phyloP scores from a whole-genome alignment of 331 rosid genomes.

The Prunus yedoensis region DNA sequence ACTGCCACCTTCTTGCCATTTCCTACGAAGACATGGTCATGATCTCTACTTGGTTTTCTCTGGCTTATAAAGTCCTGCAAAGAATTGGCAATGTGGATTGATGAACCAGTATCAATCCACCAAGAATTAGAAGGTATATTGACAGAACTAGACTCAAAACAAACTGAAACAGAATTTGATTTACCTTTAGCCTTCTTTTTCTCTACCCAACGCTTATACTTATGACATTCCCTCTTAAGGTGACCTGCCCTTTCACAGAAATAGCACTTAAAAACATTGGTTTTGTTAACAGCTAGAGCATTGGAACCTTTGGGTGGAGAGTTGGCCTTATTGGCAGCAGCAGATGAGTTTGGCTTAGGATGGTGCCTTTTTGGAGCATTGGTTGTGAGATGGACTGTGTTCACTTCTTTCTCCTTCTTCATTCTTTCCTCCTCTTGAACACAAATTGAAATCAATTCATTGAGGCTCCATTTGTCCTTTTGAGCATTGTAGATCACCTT shows the following conservation, averaged over 20 bases:
- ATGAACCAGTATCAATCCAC: background rate
- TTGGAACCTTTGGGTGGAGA: background rate
- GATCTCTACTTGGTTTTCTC: background rate
- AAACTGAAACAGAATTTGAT: background rate
- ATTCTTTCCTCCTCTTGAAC: background rate
- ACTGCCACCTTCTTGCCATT: background rate
- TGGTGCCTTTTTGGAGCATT: fast-evolving
- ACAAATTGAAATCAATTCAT: background rate
- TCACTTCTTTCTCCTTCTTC: background rate
- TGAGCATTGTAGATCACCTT: background rate
- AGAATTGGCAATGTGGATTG: background rate
- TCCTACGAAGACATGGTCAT: background rate
- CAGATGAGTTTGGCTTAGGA: background rate
- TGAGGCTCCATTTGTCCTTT: background rate
- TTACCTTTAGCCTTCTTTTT: background rate
- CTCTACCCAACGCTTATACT: background rate
- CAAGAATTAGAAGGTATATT: background rate
- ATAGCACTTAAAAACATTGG: background rate
- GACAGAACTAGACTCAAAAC: background rate
- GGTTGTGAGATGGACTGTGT: background rate
- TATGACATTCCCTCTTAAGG: background rate
- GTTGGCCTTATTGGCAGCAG: background rate
- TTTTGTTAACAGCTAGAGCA: background rate
- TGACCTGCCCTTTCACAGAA: background rate
- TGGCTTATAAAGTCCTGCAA: background rate